phyloP scores from a whole-genome alignment of 2,329 filamentous ascomycete species.

The Cercospora sp. region DNA sequence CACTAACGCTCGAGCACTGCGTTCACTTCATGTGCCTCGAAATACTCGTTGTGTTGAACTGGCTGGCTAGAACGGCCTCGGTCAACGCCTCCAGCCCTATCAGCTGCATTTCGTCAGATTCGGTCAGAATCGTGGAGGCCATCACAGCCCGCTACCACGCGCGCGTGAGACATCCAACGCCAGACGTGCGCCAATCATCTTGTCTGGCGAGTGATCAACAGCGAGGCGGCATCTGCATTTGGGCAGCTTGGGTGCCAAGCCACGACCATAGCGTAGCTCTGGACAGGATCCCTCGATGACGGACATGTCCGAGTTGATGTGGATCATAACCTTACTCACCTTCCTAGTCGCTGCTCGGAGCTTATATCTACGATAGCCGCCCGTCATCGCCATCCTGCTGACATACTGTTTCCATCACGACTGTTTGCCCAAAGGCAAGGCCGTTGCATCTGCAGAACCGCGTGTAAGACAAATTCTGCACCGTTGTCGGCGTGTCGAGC shows the following conservation, averaged over 20 bases:
- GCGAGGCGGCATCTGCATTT: neutral
- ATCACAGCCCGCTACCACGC: constrained; percentile 8
- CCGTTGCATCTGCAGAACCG: neutral
- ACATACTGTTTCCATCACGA: neutral
- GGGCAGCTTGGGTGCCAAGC: constrained; percentile 6
- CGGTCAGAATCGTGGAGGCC: neutral
- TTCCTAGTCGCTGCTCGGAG: neutral
- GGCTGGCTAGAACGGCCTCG: neutral
- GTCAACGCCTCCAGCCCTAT: neutral
- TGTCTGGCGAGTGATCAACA: neutral
- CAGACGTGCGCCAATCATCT: constrained; percentile 11
- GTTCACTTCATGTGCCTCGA: neutral
- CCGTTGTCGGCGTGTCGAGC: neutral
- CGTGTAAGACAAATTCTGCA: neutral
- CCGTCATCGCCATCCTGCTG: neutral
- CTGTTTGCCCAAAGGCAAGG: neutral
- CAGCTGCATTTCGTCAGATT: neutral
- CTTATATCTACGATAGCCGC: constrained; percentile 4
- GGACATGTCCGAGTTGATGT: neutral
- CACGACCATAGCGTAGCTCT: constrained; percentile 1
- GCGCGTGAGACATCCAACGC: constrained; percentile 8
- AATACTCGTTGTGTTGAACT: neutral
- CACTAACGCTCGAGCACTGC: neutral
- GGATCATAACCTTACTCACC: constrained; percentile 1
- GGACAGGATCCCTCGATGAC: constrained; percentile 4